Conservation (phyloP, 2,329 filamentous ascomycete genomes). For the Exophiala dermatitidis region DNA sequence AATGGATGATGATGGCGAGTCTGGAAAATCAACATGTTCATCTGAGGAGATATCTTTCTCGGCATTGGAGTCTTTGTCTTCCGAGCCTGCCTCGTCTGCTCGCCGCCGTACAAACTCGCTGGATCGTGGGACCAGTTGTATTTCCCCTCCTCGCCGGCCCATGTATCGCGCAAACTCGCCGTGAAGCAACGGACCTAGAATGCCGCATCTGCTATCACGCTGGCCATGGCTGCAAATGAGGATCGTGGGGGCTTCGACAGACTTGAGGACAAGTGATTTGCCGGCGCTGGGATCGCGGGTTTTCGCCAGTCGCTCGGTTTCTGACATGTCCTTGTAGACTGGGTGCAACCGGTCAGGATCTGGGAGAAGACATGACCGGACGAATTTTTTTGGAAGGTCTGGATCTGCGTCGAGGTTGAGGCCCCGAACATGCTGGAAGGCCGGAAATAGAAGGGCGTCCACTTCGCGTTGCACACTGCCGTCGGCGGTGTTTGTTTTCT, state of each 20-base stretch:
- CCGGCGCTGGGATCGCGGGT: conserved; percentile 47
- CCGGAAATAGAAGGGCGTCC: conserved; percentile 68
- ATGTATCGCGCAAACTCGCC: conserved; percentile 55
- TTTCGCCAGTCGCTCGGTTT: conserved; percentile 48
- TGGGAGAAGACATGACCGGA: conserved; percentile 44
- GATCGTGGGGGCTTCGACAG: conserved; percentile 44
- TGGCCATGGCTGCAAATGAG: conserved; percentile 83
- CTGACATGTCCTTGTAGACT: conserved; percentile 52
- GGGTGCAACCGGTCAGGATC: conserved; percentile 48
- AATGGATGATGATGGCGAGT: not conserved
- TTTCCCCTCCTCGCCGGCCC: not conserved
- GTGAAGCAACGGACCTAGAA: conserved; percentile 66
- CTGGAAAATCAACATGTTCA: not conserved
- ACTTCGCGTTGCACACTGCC: conserved; percentile 36
- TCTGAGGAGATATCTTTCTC: no score
- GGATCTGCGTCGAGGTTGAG: conserved; percentile 42
- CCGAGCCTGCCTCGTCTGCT: no score
- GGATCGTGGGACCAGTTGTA: not conserved
- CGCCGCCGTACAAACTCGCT: not conserved
- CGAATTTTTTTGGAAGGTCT: conserved; percentile 39
- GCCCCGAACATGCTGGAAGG: conserved; percentile 69
- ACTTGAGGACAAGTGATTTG: conserved; percentile 40
- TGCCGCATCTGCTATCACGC: conserved; percentile 73
- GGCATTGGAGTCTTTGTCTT: no score
- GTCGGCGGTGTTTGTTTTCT: not conserved